Evolutionary conservation across 2,329 filamentous ascomycete species (phyloP).

Genomic region (Cytospora chrysosperma): DNA sequence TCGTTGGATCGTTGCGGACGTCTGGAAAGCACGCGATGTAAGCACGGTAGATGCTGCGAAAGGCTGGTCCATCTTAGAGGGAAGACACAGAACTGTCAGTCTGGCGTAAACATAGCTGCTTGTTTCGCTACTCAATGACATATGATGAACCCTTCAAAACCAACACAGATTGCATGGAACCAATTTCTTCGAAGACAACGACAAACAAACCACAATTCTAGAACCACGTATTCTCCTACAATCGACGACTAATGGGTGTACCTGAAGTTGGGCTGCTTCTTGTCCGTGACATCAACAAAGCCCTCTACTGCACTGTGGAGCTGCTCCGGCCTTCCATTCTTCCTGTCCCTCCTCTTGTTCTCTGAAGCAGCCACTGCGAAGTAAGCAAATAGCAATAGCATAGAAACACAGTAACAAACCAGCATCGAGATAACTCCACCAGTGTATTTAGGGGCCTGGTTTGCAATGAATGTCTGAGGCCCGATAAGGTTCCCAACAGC

Average conservation of each 20-base stretch:
- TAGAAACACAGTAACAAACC: constrained; percentile 35
- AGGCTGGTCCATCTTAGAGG: constrained; percentile 20
- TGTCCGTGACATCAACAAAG: constrained; percentile 29
- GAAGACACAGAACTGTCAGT: constrained; percentile 27
- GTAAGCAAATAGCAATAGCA: constrained; percentile 34
- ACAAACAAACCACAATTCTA: not conserved
- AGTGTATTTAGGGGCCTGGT: constrained; percentile 40
- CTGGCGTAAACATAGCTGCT: constrained; percentile 25
- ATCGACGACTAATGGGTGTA: constrained; percentile 27
- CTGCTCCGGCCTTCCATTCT: constrained; percentile 29
- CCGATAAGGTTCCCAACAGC: constrained; percentile 42
- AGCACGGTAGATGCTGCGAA: constrained; percentile 1
- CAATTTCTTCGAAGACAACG: not conserved
- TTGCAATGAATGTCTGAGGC: constrained; percentile 40
- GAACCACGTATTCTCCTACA: not conserved
- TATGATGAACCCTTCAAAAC: no score
- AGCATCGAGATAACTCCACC: constrained; percentile 39
- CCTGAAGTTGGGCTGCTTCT: constrained; percentile 30
- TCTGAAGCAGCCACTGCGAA: constrained; percentile 31
- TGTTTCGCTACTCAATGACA: no score
- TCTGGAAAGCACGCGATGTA: constrained; percentile 34
- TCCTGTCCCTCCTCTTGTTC: constrained; percentile 30
- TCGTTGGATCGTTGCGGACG: constrained; percentile 31
- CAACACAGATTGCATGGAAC: no score
- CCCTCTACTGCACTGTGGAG: constrained; percentile 27